Base-by-base conservation (phyloP, 2,329 filamentous ascomycete species). In the Phyllosticta citribraziliensis region DNA sequence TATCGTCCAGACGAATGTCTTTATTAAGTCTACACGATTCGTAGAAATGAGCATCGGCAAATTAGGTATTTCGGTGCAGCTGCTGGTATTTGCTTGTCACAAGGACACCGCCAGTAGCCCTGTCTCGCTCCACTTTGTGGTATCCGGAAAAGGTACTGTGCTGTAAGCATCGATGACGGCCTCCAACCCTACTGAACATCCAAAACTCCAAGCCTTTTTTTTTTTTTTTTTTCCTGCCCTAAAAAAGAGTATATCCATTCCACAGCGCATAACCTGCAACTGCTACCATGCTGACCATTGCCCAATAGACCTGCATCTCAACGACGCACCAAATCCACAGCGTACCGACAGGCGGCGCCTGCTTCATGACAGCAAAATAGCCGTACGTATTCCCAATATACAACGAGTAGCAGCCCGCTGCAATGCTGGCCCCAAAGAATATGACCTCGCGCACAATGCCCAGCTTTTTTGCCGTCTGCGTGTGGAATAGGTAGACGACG, bases 281-380 rank as follows among this genome's bases (percentile, higher is more conserved):
- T n/a, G 76, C 71, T 51, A 76, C 60, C 22, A 83, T 73, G 53
- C 80, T 84, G n/a, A 76, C 68, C 24, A 87, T 76, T 0, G 88
- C 89, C 68, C 83, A 85, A 0, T 79, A 69, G 51, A 96, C 77
- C 60, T 90, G 82, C 75, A 97, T 82, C 76, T 99, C 94, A 55
- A 97, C 81, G 22, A 97, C 87, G 33, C 88, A 85, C 91, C 93
- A 97, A 4, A 97, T 82, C 92, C 93, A 97, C 19, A 97, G 73
- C 51, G 89, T 93, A 0, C 91, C 94, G 14, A 97, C 73, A 5
- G 91, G 86, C n/a, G 94, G 94, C 0, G 91, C 88, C 65, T 85
- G 86, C 77, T 96, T 95, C 90, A 97, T 92, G 20, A 96, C 86
- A 6, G 88, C 88, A 67, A 95, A 85, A 69, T 97, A 97, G 4